A percentile compares a stretch with the other conserved stretches of the same genome.
These are phyloP conservation scores for Dalbergia cochinchinensis DNA, from an alignment of 306 rosid genomes.

Conservation along the genomic window DNA sequence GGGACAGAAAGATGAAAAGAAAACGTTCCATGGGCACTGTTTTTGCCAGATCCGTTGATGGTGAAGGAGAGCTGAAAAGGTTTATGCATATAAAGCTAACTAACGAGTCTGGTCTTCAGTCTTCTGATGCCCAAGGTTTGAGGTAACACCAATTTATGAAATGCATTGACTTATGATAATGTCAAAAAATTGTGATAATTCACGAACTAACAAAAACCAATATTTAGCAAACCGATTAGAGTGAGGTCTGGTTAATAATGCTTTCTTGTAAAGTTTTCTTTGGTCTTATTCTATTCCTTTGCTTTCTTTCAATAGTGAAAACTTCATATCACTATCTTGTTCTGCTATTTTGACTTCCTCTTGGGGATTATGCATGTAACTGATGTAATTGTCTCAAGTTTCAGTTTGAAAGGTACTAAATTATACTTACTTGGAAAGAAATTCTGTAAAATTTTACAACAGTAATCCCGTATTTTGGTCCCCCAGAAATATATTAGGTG, in stretches of 20 bases:
- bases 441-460: too few species aligned
- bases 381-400: too few species aligned
- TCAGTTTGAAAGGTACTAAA: too few species aligned
- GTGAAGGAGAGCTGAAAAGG: slow-evolving; percentile 73
- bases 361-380: too few species aligned
- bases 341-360: too few species aligned
- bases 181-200: slow-evolving; percentile 10
- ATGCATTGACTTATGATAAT: slow-evolving; percentile 36
- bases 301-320: neutral
- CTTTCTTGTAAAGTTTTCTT: neutral
- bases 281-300: too few species aligned
- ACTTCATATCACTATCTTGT: neutral
- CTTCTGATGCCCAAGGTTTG: slow-evolving; percentile 69
- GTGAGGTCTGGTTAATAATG: neutral
- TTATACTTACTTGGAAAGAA: too few species aligned
- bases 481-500: too few species aligned
- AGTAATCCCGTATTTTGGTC: too few species aligned
- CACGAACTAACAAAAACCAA: neutral
- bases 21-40: slow-evolving; percentile 73
- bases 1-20: slow-evolving; percentile 85
- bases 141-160: slow-evolving; percentile 59
- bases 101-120: slow-evolving; percentile 62
- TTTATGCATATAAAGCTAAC: slow-evolving; percentile 67
- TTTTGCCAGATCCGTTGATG: slow-evolving; percentile 66
- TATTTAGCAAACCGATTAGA: neutral